phyloP scores from a whole-genome alignment of 1,139 yeast genomes.

The Geotrichum klebahnii region DNA sequence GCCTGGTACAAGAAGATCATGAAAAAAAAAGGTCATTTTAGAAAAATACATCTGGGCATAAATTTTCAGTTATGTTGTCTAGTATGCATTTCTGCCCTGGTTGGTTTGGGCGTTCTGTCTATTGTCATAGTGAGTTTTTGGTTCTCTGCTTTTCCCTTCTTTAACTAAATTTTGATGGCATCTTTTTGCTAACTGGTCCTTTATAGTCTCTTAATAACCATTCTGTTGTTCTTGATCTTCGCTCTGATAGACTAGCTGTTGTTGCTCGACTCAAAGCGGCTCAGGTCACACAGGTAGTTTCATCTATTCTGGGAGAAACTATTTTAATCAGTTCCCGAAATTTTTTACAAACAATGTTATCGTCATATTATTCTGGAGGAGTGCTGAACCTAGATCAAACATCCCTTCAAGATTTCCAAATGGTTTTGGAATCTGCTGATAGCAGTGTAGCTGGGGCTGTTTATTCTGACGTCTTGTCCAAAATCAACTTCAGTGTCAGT shows the following conservation, averaged over 20 bases:
- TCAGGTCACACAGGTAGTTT: slow-evolving; percentile 67
- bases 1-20: too few relatives aligned
- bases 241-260: slow-evolving; percentile 69
- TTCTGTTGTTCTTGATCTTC: slow-evolving; percentile 53
- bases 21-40: slow-evolving; percentile 2
- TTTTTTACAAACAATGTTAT: slow-evolving; percentile 33
- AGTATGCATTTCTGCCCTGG: slow-evolving; percentile 49
- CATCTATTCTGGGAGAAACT: slow-evolving; percentile 59
- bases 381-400: slow-evolving; percentile 21
- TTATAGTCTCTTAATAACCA: slow-evolving; percentile 54
- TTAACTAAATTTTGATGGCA: not conserved
- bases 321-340: slow-evolving; percentile 32
- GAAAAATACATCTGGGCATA: slow-evolving; percentile 15
- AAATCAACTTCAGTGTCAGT: slow-evolving; percentile 17
- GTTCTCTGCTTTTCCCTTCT: not conserved
- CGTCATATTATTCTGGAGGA: slow-evolving; percentile 25
- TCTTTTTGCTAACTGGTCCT: not conserved
- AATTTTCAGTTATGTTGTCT: slow-evolving; percentile 19
- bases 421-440: slow-evolving; percentile 32
- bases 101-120: slow-evolving; percentile 67
- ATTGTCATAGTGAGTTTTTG: slow-evolving; percentile 60
- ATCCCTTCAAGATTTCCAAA: slow-evolving; percentile 23
- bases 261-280: slow-evolving; percentile 79
- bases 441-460: slow-evolving; percentile 31
- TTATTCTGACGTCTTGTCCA: slow-evolving; percentile 25